phyloP scores from a whole-genome alignment of 805 yeast species.

The Clavispora phyllophila region DNA sequence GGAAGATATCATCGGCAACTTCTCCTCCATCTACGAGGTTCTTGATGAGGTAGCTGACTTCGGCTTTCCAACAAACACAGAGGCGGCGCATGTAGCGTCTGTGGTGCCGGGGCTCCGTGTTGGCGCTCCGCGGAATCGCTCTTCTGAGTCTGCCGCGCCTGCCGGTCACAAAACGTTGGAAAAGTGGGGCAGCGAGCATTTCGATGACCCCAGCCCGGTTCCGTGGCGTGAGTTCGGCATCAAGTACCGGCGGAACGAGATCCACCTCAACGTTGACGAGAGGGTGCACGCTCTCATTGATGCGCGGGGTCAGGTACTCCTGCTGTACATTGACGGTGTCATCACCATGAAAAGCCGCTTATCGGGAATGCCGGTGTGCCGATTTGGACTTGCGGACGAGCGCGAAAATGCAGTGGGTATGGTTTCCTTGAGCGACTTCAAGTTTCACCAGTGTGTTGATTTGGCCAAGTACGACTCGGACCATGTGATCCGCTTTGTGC shows the following conservation, averaged over 20 bases:
- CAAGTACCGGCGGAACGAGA: slow-evolving; percentile 77
- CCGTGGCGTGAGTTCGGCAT: slow-evolving; percentile 72
- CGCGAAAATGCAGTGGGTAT: slow-evolving; percentile 10
- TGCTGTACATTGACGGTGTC: slow-evolving; percentile 72
- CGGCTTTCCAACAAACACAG: slow-evolving; percentile 73
- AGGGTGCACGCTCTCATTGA: slow-evolving; percentile 66
- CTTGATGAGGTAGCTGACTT: slow-evolving; percentile 72
- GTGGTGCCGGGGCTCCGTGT: slow-evolving; percentile 11
- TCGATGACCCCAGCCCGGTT: slow-evolving; percentile 18
- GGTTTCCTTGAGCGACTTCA: slow-evolving; percentile 67
- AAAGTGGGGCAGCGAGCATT: not conserved
- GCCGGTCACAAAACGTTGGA: slow-evolving; percentile 1
- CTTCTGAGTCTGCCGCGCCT: slow-evolving; percentile 12
- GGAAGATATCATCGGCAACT: slow-evolving; percentile 55
- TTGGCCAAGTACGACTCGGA: slow-evolving; percentile 62
- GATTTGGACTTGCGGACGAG: slow-evolving; percentile 70
- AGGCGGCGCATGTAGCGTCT: slow-evolving; percentile 22
- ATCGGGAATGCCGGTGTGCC: slow-evolving; percentile 79
- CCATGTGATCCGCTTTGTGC: slow-evolving; percentile 63
- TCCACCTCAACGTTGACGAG: slow-evolving; percentile 71
- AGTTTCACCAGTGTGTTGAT: slow-evolving; percentile 83
- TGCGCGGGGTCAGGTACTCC: slow-evolving; percentile 56
- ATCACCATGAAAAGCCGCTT: slow-evolving; percentile 67
- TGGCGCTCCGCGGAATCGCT: slow-evolving; percentile 33
- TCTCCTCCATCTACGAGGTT: slow-evolving; percentile 66